A percentile compares a stretch with the other conserved stretches of the same genome.
Conservation (phyloP, 352 stramenopile species). For the Phytopythium kandeliae region DNA sequence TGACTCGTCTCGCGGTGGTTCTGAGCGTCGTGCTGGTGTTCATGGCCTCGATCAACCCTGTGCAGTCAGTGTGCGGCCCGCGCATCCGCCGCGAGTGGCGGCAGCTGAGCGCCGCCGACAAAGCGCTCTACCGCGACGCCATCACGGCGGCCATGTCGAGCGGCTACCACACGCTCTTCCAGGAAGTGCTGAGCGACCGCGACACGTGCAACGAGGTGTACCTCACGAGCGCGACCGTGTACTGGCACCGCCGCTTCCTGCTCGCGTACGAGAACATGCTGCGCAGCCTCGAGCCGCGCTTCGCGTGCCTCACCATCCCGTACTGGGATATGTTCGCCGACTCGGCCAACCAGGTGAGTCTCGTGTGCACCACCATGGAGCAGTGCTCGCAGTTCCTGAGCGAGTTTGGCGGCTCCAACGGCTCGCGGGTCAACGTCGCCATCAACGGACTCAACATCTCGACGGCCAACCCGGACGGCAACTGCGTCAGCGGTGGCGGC, state of each 20-base stretch:
- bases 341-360: slow-evolving; percentile 33
- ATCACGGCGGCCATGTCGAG: slow-evolving; percentile 41
- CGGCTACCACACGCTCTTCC: slow-evolving; percentile 51
- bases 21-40: background rate
- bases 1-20: background rate
- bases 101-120: slow-evolving; percentile 30
- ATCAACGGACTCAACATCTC: slow-evolving; percentile 16
- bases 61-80: slow-evolving; percentile 18
- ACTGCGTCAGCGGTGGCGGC: slow-evolving; percentile 19
- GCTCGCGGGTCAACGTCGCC: slow-evolving; percentile 6
- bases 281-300: slow-evolving; percentile 47
- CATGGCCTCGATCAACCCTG: background rate
- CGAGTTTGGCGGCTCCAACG: slow-evolving; percentile 53
- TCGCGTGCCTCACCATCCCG: slow-evolving; percentile 62
- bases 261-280: slow-evolving; percentile 77
- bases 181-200: slow-evolving; percentile 43
- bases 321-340: slow-evolving; percentile 81
- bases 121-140: slow-evolving; percentile 61
- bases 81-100: slow-evolving; percentile 51
- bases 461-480: slow-evolving; percentile 10
- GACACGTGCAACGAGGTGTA: slow-evolving; percentile 32
- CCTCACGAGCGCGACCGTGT: slow-evolving; percentile 48
- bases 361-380: slow-evolving; percentile 35
- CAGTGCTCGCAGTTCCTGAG: slow-evolving; percentile 57
- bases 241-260: slow-evolving; percentile 66